Conservation (phyloP, 2,329 filamentous ascomycete genomes). For the Akanthomyces uredinophilus region DNA sequence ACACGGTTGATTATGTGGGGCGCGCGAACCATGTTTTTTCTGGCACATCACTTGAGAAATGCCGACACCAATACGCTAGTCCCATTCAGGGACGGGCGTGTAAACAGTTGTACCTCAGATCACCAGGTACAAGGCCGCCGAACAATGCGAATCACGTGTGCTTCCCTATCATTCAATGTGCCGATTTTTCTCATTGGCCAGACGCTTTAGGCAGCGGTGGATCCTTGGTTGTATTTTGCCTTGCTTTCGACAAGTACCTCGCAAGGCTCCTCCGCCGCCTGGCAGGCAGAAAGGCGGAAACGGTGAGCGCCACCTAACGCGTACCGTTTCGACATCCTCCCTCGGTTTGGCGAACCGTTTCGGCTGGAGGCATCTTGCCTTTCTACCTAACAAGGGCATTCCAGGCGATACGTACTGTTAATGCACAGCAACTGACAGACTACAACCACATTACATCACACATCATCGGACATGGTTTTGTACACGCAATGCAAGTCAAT, state of each 20-base stretch:
- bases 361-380: neutral
- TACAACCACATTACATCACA: neutral
- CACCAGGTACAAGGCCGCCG: conserved; percentile 1
- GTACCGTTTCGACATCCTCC: neutral
- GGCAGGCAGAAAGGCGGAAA: conserved; percentile 1
- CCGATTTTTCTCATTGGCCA: conserved; percentile 7
- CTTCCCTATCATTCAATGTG: neutral
- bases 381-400: neutral
- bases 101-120: conserved; percentile 3
- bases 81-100: conserved; percentile 9
- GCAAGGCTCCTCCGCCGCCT: neutral
- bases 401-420: neutral
- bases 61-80: neutral
- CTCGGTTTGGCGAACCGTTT: neutral
- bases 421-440: neutral
- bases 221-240: conserved; percentile 6
- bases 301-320: neutral
- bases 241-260: neutral
- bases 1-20: neutral
- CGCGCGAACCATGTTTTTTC: neutral
- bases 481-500: conserved; percentile 7
- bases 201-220: neutral
- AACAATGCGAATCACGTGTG: neutral
- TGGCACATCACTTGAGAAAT: neutral
- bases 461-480: neutral